phyloP scores from a whole-genome alignment of 306 rosid genomes.

The Corylus americana region DNA sequence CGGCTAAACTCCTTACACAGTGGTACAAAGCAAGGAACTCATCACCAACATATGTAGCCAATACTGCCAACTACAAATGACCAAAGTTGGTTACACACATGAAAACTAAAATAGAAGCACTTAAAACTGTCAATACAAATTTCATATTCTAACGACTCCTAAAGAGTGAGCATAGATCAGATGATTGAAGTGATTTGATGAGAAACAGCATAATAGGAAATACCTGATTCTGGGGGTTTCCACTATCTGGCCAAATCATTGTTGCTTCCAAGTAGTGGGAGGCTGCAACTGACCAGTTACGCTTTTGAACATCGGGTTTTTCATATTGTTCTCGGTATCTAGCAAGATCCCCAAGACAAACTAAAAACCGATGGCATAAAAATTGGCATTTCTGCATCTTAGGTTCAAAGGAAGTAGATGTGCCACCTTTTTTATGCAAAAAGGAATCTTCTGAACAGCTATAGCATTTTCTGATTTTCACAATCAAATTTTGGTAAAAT shows the following conservation, averaged over 20 bases:
- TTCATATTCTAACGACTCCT: not conserved
- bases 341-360: conserved; percentile 93
- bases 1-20: conserved; percentile 88
- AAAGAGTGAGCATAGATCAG: not conserved
- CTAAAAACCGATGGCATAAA: conserved; percentile 89
- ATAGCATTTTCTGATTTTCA: conserved; percentile 56
- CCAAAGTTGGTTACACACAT: conserved; percentile 17
- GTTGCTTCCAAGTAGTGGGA: conserved; percentile 84
- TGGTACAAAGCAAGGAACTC: conserved; percentile 95
- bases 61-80: conserved; percentile 78
- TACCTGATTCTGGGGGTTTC: conserved; percentile 98
- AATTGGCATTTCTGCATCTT: conserved; percentile 62
- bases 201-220: not conserved
- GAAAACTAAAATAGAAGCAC: conserved; percentile 2
- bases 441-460: conserved; percentile 58
- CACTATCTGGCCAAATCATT: conserved; percentile 91
- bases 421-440: conserved; percentile 39
- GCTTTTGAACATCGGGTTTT: conserved; percentile 51
- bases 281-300: conserved; percentile 91
- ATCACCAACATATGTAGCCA: conserved; percentile 89
- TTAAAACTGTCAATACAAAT: conserved; percentile 5
- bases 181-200: conserved; percentile 2
- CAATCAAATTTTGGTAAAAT: conserved; percentile 68
- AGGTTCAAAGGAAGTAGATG: conserved; percentile 39
- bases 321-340: conserved; percentile 83